These are phyloP conservation scores for Tylopilus orsonianus DNA, from an alignment of 1,284 basidiomycete genomes.

Conservation along the genomic window DNA sequence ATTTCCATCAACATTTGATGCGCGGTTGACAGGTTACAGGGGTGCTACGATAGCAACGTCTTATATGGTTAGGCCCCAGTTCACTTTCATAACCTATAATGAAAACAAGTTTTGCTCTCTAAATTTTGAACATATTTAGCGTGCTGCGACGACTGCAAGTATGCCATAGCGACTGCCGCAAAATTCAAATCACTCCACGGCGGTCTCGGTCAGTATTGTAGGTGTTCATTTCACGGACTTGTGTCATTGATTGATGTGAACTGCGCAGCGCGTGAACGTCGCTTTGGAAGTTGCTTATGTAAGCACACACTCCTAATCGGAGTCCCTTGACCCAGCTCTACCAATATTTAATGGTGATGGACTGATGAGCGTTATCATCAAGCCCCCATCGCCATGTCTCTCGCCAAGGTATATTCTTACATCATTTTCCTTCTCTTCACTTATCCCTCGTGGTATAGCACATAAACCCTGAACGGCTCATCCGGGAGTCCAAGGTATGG, in stretches of 20 bases:
- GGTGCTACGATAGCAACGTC: no score
- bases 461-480: constrained; percentile 60
- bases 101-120: no score
- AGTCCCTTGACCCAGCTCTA: neutral
- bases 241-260: neutral
- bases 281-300: neutral
- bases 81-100: no score
- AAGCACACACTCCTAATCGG: neutral
- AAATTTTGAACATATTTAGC: no score
- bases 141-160: no score
- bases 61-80: no score
- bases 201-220: no score
- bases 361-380: neutral
- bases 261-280: neutral
- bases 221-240: no score
- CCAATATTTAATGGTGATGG: neutral
- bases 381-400: constrained; percentile 36
- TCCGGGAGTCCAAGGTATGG: constrained; percentile 54
- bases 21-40: no score
- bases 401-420: constrained; percentile 44
- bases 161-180: neutral
- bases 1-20: no score
- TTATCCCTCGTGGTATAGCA: constrained; percentile 43
- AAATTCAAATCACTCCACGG: neutral
- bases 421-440: neutral